A percentile compares a stretch with the other conserved stretches of the same genome.
phyloP scores from a whole-genome alignment of 148 eudicot genomes.

The Heliamphora exappendiculata region DNA sequence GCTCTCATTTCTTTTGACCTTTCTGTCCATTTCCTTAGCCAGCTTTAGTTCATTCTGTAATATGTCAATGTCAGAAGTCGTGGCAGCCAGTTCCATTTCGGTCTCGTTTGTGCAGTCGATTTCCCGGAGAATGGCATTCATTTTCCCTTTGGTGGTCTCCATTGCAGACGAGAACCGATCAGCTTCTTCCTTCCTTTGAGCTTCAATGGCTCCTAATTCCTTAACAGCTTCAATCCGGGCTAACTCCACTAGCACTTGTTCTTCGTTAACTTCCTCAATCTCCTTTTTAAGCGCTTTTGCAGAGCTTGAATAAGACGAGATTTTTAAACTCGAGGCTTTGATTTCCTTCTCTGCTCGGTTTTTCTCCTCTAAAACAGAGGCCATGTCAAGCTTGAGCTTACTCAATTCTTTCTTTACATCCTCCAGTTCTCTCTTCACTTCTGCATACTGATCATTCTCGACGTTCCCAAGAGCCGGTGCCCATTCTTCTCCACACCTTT shows the following conservation, averaged over 20 bases:
- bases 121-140: conserved; percentile 31
- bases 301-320: conserved; percentile 18
- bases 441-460: conserved; percentile 26
- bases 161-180: conserved; percentile 26
- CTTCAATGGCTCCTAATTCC: conserved; percentile 59
- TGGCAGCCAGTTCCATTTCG: conserved; percentile 36
- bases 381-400: conserved; percentile 62
- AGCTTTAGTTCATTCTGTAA: conserved; percentile 46
- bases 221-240: conserved; percentile 77
- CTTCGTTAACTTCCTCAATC: conserved; percentile 70
- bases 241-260: conserved; percentile 74
- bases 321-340: conserved; percentile 31
- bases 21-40: conserved; percentile 44
- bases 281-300: conserved; percentile 43
- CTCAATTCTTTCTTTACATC: conserved; percentile 52
- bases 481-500: conserved; percentile 8
- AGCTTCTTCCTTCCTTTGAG: conserved; percentile 42
- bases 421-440: conserved; percentile 49
- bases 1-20: conserved; percentile 10
- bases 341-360: conserved; percentile 49
- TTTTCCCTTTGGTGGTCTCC: conserved; percentile 42
- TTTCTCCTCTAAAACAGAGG: conserved; percentile 44
- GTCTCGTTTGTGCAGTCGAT: conserved; percentile 33
- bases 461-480: not conserved
- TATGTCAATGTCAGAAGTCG: conserved; percentile 40